These are phyloP conservation scores for Nigrospora osmanthi DNA, from an alignment of 2,329 filamentous ascomycete genomes.

Conservation along the genomic window DNA sequence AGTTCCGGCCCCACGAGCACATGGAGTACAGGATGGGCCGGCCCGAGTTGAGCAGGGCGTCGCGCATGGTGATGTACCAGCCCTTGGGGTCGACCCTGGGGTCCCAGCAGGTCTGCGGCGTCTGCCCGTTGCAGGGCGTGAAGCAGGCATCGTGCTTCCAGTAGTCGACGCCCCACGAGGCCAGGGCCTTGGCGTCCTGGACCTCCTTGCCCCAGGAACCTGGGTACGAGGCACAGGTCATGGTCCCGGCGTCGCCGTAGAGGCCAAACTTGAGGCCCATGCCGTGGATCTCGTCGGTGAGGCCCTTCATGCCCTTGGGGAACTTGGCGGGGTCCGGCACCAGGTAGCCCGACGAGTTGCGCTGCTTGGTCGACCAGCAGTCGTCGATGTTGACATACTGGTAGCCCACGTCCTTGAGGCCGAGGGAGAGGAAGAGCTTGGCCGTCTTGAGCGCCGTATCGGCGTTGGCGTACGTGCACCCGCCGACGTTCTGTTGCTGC, in stretches of 20 bases:
- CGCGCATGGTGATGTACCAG: conserved; percentile 21
- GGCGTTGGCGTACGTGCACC: not conserved
- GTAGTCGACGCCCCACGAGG: conserved; percentile 29
- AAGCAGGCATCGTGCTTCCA: conserved; percentile 35
- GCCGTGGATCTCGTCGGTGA: conserved; percentile 25
- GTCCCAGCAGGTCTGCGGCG: conserved; percentile 13
- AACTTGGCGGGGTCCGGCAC: conserved; percentile 17
- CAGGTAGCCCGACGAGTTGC: not conserved
- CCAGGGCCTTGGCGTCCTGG: conserved; percentile 43
- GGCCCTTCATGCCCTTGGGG: conserved; percentile 25
- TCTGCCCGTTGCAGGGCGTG: conserved; percentile 16
- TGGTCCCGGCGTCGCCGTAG: conserved; percentile 32
- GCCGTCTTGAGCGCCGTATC: not conserved
- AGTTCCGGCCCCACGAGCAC: conserved; percentile 26
- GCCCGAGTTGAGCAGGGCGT: conserved; percentile 22
- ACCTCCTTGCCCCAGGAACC: conserved; percentile 43
- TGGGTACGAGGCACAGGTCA: conserved; percentile 42
- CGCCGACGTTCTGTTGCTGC: not conserved
- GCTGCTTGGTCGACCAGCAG: conserved; percentile 7
- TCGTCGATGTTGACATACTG: conserved; percentile 11
- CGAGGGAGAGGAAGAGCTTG: conserved; percentile 1
- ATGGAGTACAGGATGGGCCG: conserved; percentile 23
- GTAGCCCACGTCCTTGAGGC: conserved; percentile 8
- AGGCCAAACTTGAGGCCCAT: conserved; percentile 29
- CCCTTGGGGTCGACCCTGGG: not conserved